Base-by-base conservation (phyloP, 2,329 filamentous ascomycete genomes). In the Aspergillus japonicus region DNA sequence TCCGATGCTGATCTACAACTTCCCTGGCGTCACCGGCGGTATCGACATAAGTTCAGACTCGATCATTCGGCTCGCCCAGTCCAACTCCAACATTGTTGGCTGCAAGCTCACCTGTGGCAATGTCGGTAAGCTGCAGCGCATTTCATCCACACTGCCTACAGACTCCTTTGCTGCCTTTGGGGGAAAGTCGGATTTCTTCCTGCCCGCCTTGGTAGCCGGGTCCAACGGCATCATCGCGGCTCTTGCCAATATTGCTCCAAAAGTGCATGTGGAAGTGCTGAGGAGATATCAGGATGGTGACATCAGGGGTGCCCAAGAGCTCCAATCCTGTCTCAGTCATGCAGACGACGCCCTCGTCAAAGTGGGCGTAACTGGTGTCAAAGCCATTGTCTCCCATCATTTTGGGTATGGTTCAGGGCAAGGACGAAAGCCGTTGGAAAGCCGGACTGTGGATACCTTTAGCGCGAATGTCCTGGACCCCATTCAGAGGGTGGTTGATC, bases 141-240 rank as follows among this genome's bases (percentile, higher is more conserved):
- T 89, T 1, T 74, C 78, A 3, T 77, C 79, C 2, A 71, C 74
- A 42, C 47, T 89, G 88, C 2, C 85, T 85, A 73, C 88, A 88
- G 2, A 83, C 88, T 64, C 80, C 70, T 92, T 92, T 79, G 81
- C 89, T 71, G 88, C 88, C 60, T 85, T 89, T 68, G 89, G 88
- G 47, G 89, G 90, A 57, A 89, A 86, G 52, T 88, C 88, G 55
- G 89, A 92, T 76, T 91, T 91, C 74, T 88, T 86, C 12, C 75
- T 92, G 12, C 89, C 91, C 73, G 87, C 87, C 0, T 75, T 91
- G 44, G 81, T 89, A 48, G 88, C 86, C 4, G 89, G 89, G 24
- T 89, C 87, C 3, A 85, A 88, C 59, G 89, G 90, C 35, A 84
- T 90, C 68, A 89, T 92, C 63, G 87, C 85, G 14, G 90, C 89